Percentiles rank a stretch among this genome's conserved stretches.
phyloP scores from a whole-genome alignment of 2,329 filamentous ascomycete species.

The Cryphonectria radicalis region DNA sequence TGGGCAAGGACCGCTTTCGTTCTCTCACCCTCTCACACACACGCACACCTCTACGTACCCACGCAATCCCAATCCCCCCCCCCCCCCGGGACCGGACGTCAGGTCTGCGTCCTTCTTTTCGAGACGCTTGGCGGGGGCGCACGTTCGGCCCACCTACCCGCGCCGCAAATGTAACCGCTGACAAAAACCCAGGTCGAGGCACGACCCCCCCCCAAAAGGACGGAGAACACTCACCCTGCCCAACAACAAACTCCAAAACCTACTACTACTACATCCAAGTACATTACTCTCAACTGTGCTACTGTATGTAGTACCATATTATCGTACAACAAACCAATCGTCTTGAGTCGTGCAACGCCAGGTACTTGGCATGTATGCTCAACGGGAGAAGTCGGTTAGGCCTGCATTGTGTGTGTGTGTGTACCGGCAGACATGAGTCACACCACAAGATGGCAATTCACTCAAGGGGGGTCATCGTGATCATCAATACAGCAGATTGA shows the following conservation, averaged over 20 bases:
- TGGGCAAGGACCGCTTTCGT: not conserved
- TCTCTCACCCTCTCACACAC: not conserved
- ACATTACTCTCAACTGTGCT: not conserved
- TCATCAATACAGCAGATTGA: not conserved
- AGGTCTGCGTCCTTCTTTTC: not conserved
- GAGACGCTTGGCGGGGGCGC: not conserved
- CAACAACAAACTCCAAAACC: not conserved
- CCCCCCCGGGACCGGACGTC: not conserved
- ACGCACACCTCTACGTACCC: not conserved
- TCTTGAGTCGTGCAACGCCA: not conserved
- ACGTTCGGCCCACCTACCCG: not conserved
- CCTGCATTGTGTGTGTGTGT: not conserved
- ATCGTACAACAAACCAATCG: not conserved
- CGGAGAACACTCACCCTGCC: constrained; percentile 16
- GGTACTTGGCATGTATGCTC: not conserved
- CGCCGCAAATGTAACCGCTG: not conserved
- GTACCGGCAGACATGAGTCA: not conserved
- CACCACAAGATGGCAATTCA: not conserved
- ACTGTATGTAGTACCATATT: not conserved
- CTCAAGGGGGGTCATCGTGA: not conserved
- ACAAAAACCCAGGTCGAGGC: not conserved
- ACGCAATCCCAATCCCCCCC: not conserved
- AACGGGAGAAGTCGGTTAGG: not conserved
- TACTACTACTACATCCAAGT: no score
- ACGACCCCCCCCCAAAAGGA: not conserved